Base-by-base conservation (phyloP, 306 rosid genomes). In the Herpetospermum pedunculosum region DNA sequence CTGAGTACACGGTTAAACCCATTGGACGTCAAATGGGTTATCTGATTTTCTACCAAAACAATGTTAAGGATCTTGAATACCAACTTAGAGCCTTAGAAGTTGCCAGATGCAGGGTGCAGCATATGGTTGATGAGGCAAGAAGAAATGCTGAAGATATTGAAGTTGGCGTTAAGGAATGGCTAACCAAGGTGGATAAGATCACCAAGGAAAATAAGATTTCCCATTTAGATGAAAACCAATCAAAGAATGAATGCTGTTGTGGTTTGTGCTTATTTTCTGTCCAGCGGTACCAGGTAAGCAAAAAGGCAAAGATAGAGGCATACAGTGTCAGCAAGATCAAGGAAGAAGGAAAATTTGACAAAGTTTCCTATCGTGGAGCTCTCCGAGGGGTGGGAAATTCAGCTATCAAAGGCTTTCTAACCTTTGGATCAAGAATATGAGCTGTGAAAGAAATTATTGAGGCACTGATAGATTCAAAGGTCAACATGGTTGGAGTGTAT, bases 1-100 rank as follows among this genome's bases (percentile, higher is more conserved):
- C 21, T 1, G 64, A 80, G 49, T 59, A 62, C 11, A 30, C 70
- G 3, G 46, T 76, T 34, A 49, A 6, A 19, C 70, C 71, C n/a
- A 19, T 76, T 49, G 63, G 32, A 8, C 62, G 37, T 4, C 73
- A 54, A 13, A 2, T 47, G 55, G 60, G 81, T 47, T 77, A 81
- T 60, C 3, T 77, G 1, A 26, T 73, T 55, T 21, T 14, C 54
- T 74, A 70, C 54, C 23, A 72, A 41, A 60, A 35, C 15, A 38
- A 75, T 28, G 21, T 77, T 0, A 25, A 32, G 0, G 8, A 2
- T 16, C 67, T 81, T 2, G 19, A 15, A 4, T 15, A 8, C 25
- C 21, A 25, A 49, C 12, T 75, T 14, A 2, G 34, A 1, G 9
- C 28, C 0, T 34, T 82, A 13, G 2, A 14, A 0, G 2, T 6